Conservation (phyloP, 208 protist genomes). For the Acanthamoeba royreba region DNA sequence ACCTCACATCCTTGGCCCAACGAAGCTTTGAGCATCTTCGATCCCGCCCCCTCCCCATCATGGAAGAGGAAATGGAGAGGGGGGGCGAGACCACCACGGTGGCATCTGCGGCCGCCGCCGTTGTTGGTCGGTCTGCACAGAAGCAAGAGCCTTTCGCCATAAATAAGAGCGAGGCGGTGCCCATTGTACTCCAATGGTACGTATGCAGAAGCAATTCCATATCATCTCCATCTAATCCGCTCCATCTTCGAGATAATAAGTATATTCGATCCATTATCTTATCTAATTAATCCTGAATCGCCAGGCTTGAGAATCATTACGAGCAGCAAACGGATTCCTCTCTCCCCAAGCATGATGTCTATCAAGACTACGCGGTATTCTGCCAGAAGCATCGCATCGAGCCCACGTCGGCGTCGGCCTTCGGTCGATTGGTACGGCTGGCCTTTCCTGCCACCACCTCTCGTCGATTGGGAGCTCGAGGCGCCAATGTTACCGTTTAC, state of each 20-base stretch:
- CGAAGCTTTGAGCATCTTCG: too few species aligned
- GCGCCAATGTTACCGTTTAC: not conserved
- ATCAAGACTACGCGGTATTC: not conserved
- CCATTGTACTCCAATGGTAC: not conserved
- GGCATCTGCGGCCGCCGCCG: too few species aligned
- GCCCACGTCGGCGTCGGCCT: not conserved
- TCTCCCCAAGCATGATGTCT: not conserved
- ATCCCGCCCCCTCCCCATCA: too few species aligned
- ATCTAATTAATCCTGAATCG: too few species aligned
- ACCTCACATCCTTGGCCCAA: too few species aligned
- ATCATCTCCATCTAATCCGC: not conserved
- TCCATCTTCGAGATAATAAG: too few species aligned
- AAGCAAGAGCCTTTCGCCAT: too few species aligned
- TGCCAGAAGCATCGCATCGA: slow-evolving; percentile 1
- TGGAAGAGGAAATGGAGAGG: too few species aligned
- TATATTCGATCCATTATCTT: too few species aligned
- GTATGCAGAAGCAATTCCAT: not conserved
- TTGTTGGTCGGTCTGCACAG: too few species aligned
- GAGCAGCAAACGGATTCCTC: not conserved
- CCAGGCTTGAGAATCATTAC: not conserved
- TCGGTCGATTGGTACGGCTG: not conserved
- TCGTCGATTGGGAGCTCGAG: not conserved
- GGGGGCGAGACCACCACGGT: too few species aligned
- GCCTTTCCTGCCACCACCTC: slow-evolving; percentile 4
- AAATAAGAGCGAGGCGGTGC: not conserved